Percentiles rank a stretch among this genome's conserved stretches.
Evolutionary conservation across 2,329 filamentous ascomycete genomes (phyloP).

Genomic region (Lachnellula subtilissima): DNA sequence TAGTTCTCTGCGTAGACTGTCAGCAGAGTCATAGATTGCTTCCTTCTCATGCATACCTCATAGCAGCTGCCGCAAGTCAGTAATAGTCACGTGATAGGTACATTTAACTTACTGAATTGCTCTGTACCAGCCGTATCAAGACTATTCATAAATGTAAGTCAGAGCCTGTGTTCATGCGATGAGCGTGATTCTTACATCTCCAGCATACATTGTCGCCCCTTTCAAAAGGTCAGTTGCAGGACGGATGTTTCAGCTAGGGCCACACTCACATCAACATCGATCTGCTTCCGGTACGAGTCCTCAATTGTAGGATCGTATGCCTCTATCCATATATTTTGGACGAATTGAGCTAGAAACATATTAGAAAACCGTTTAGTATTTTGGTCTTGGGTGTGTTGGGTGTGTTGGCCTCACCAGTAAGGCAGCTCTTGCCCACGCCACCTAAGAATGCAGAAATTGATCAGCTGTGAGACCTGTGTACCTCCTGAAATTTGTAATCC

Average conservation of each 20-base stretch:
- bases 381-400: slow-evolving; percentile 7
- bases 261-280: slow-evolving; percentile 62
- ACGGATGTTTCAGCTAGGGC: not conserved
- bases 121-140: slow-evolving; percentile 72
- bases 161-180: not conserved
- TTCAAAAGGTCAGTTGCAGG: slow-evolving; percentile 1
- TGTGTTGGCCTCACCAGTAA: slow-evolving; percentile 53
- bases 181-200: slow-evolving; percentile 52
- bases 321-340: slow-evolving; percentile 73
- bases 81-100: slow-evolving; percentile 20
- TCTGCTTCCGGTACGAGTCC: slow-evolving; percentile 55
- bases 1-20: slow-evolving; percentile 46
- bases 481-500: slow-evolving; percentile 7
- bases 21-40: not conserved
- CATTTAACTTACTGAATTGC: slow-evolving; percentile 61
- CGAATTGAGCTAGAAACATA: slow-evolving; percentile 57
- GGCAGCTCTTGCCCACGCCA: slow-evolving; percentile 70
- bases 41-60: slow-evolving; percentile 42
- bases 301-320: slow-evolving; percentile 60
- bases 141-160: slow-evolving; percentile 32
- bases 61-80: slow-evolving; percentile 41
- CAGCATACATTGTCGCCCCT: slow-evolving; percentile 68
- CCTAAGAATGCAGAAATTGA: slow-evolving; percentile 40
- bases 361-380: slow-evolving; percentile 18
- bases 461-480: slow-evolving; percentile 17